Evolutionary conservation across 108 stramenopile genomes (phyloP).

Genomic region (Cylindrotheca closterium): DNA sequence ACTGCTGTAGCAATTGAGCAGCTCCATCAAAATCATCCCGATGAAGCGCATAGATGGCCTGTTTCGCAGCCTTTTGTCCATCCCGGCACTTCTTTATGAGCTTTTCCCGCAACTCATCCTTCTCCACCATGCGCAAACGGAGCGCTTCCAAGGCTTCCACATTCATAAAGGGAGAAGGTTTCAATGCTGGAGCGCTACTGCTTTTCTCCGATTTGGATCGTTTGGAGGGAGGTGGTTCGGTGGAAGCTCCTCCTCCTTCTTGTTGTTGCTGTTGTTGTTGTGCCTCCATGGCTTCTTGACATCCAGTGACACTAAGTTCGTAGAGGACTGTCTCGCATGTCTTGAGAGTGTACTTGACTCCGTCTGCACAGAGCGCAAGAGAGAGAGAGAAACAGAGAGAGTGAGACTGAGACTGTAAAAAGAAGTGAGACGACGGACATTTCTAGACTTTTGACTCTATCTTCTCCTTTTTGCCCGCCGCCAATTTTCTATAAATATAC

Average conservation of each 20-base stretch:
- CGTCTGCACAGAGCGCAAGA: constrained; percentile 23
- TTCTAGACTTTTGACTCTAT: too few relatives aligned
- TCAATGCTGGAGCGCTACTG: constrained; percentile 8
- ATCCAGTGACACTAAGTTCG: constrained; percentile 77
- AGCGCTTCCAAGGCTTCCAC: constrained; percentile 57
- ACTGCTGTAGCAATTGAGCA: constrained; percentile 49
- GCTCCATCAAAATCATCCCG: constrained; percentile 66
- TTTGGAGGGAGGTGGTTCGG: constrained; percentile 26
- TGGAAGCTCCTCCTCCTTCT: constrained; percentile 7
- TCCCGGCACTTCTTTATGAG: constrained; percentile 90
- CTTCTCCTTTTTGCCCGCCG: too few relatives aligned
- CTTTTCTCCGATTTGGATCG: constrained; percentile 1
- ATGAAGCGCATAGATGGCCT: constrained; percentile 90
- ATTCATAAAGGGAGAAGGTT: too few relatives aligned
- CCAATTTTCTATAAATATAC: not conserved
- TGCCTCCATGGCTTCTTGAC: too few relatives aligned
- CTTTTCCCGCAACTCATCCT: constrained; percentile 79
- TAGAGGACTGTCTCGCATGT: constrained; percentile 85
- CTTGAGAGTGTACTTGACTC: constrained; percentile 78
- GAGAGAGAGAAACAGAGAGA: not conserved
- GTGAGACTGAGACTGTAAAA: too few relatives aligned
- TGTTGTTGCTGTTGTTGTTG: too few relatives aligned
- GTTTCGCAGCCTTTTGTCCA: constrained; percentile 91
- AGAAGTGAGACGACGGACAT: too few relatives aligned
- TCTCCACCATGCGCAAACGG: constrained; percentile 67